A percentile compares a stretch with the other conserved stretches of the same genome.
phyloP scores from a whole-genome alignment of 495 filamentous ascomycete genomes.

The Acidomyces sp. region DNA sequence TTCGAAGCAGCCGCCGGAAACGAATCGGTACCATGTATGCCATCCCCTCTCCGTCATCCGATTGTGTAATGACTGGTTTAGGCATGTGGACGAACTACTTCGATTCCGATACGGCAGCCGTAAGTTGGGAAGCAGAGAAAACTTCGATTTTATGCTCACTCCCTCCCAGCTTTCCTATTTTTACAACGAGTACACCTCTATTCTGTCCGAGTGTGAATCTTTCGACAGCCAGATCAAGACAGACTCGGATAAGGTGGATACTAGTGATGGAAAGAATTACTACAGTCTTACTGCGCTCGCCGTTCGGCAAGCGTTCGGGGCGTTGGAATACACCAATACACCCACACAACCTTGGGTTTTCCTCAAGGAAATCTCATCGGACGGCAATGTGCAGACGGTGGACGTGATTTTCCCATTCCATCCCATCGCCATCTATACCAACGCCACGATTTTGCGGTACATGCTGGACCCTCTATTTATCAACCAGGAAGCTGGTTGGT shows the following conservation, averaged over 20 bases:
- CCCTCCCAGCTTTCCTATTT: slow-evolving; percentile 47
- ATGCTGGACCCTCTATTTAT: slow-evolving; percentile 6
- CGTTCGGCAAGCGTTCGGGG: slow-evolving; percentile 26
- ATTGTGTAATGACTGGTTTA: no score
- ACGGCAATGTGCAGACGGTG: slow-evolving; percentile 29
- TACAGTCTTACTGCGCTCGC: slow-evolving; percentile 24
- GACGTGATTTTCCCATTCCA: slow-evolving; percentile 28
- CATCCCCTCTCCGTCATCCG: no score
- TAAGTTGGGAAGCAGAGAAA: slow-evolving; percentile 34
- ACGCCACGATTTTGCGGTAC: slow-evolving; percentile 15
- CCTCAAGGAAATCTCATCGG: slow-evolving; percentile 29
- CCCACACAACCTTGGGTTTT: slow-evolving; percentile 23
- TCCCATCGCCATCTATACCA: slow-evolving; percentile 26
- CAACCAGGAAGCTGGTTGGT: slow-evolving; percentile 26
- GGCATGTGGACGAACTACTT: slow-evolving; percentile 36
- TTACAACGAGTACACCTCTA: slow-evolving; percentile 37
- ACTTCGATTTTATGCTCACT: slow-evolving; percentile 33
- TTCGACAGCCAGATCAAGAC: slow-evolving; percentile 37
- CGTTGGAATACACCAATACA: slow-evolving; percentile 18
- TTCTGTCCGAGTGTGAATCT: slow-evolving; percentile 25
- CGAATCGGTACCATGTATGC: slow-evolving; percentile 28
- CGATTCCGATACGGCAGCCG: slow-evolving; percentile 5
- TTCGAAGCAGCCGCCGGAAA: slow-evolving; percentile 33
- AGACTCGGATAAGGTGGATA: slow-evolving; percentile 38
- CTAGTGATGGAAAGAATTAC: slow-evolving; percentile 32